Evolutionary conservation across 2,329 filamentous ascomycete species (phyloP).

Genomic region (Diplodia scrobiculata): DNA sequence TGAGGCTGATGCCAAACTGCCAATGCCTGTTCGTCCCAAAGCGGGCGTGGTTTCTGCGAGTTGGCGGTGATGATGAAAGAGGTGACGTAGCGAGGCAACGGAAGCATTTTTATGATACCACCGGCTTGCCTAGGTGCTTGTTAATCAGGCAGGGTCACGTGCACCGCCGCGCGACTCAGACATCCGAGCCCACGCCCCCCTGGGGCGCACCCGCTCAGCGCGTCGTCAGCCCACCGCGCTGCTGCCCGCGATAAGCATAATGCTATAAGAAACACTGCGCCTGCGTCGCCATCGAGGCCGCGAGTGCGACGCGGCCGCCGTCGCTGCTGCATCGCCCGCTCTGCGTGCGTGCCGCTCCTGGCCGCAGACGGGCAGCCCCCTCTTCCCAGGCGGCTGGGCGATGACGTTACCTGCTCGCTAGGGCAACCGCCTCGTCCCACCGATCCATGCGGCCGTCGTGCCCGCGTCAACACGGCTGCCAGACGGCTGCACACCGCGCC

Average conservation of each 20-base stretch:
- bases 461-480: background rate
- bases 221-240: conserved; percentile 20
- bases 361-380: conserved; percentile 6
- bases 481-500: background rate
- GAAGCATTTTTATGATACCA: conserved; percentile 29
- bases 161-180: conserved; percentile 2
- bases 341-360: conserved; percentile 10
- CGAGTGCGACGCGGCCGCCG: background rate
- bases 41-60: conserved; percentile 28
- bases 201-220: conserved; percentile 1
- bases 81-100: conserved; percentile 30
- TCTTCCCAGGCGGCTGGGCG: conserved; percentile 15
- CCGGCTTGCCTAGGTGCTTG: conserved; percentile 17
- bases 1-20: conserved; percentile 29
- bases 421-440: conserved; percentile 18
- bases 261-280: background rate
- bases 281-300: background rate
- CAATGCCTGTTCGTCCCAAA: conserved; percentile 29
- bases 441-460: background rate
- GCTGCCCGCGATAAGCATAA: conserved; percentile 7
- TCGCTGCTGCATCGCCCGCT: background rate
- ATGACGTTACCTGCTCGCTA: conserved; percentile 23
- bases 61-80: conserved; percentile 29
- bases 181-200: conserved; percentile 24
- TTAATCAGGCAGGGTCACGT: conserved; percentile 24